Evolutionary conservation across 2,329 filamentous ascomycete species (phyloP), one percentile per base, ranked within the genome.

Genomic region (Calonectria multiphialidica): DNA sequence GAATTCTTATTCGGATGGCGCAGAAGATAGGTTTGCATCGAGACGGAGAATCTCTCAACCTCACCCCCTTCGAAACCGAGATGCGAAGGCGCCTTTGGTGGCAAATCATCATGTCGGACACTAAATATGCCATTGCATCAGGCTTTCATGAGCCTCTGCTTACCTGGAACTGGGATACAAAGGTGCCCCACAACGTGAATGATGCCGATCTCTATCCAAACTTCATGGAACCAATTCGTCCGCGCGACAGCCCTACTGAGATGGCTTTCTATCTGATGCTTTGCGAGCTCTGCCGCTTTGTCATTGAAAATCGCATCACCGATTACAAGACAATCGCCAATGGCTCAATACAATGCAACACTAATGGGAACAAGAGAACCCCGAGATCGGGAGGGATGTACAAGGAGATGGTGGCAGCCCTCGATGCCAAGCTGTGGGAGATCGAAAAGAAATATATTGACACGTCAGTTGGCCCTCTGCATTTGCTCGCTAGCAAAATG

Each of bases 81-180:
- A 71, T 71, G 68, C 63, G 68, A 10, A 23, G 68, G 25, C 62
- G 68, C 1, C 44, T 71, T n/a, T 71, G 68, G 68, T 71, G 68
- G 68, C 68, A 71, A 18, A 71, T 71, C 30, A 59, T 71, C 63
- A 66, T 71, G 62, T 50, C 63, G 37, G 68, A 71, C 53, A 71
- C 68, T 1, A 66, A 71, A 37, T 50, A 66, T n/a, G 68, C 68
- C 44, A 71, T 71, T 2, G 68, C 68, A 23, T 71, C 68, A 3
- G 68, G 68, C 44, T 71, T 71, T 10, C 68, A 67, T n/a, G 68
- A 66, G 15, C 68, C 68, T 35, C 44, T 71, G 15, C 53, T 71
- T 15, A 71, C 68, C 28, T 71, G 68, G 68, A 50, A 62, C 35
- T 71, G 63, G 63, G 68, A 71, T 18, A 71, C 68, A 15, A 59